Evolutionary conservation across 73 alveolate genomes (phyloP), one percentile per base, ranked within the genome.

Genomic region (Stentor roeselii): DNA sequence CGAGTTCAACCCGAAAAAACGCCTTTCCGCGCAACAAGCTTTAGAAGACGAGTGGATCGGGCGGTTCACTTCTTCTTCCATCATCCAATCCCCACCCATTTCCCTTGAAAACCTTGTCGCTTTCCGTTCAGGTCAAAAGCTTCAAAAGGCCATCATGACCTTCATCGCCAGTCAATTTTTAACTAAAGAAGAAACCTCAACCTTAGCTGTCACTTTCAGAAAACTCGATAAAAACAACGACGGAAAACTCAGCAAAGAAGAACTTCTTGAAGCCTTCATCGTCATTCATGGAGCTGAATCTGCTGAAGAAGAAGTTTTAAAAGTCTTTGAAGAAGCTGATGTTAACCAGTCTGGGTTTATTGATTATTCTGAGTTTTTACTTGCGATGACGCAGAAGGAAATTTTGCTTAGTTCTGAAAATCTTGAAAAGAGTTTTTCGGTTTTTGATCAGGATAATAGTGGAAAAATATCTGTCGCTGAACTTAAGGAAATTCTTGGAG

Each of bases 31-130:
- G 14, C 74, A 58, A 58, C n/a, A 58, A 58, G 14, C 27, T 58
- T 58, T 58, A 58, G n/a, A 58, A 15, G 27, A 58, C 78, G 42
- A 67, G n/a, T 90, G 95, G 91, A 87, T 93, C 14, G 14, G 74
- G n/a, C 27, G n/a, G n/a, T 58, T 15, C n/a, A 21, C 74, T 58
- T 21, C 14, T 38, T 60, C 59, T 3, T 80, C 75, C 30, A 83
- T 38, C 15, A 27, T 83, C 2, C 75, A 83, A 15, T 15, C 74
- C 14, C 74, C 74, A 15, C n/a, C n/a, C n/a, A 21, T 58, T 15
- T 58, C 74, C n/a, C 14, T 58, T 58, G 14, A 58, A 58, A 58
- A 58, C n/a, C 74, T 58, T 58, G n/a, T 15, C 14, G n/a, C 14
- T 58, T 58, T 58, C 74, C 14, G n/a, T 15, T 14, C n/a, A 58